These are phyloP conservation scores for Aspergillus cristatus DNA, from an alignment of 495 filamentous ascomycete species.

Conservation along the genomic window DNA sequence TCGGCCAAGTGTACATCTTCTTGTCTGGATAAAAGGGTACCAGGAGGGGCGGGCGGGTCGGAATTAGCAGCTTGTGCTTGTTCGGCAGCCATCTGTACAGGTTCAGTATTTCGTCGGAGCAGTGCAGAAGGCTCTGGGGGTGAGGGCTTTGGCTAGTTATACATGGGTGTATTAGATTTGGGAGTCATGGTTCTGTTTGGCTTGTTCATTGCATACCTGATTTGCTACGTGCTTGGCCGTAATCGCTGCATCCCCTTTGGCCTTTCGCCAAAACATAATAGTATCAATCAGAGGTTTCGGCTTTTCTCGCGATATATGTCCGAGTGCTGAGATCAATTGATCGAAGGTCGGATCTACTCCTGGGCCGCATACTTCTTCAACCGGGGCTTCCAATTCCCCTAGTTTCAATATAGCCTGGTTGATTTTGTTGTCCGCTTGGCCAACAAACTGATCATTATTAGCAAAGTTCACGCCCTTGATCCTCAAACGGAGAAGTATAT, in stretches of 20 bases:
- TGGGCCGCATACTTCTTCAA: slow-evolving; percentile 83
- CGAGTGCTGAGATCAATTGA: slow-evolving; percentile 85
- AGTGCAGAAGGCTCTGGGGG: slow-evolving; percentile 29
- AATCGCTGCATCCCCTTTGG: slow-evolving; percentile 78
- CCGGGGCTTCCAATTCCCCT: slow-evolving; percentile 64
- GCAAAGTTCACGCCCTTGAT: slow-evolving; percentile 1
- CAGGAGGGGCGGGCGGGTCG: slow-evolving; percentile 7
- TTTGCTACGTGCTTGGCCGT: slow-evolving; percentile 51
- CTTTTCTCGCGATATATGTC: slow-evolving; percentile 86
- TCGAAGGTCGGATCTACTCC: slow-evolving; percentile 88
- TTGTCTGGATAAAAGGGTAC: slow-evolving; percentile 45
- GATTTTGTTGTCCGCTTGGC: slow-evolving; percentile 88
- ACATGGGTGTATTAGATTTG: slow-evolving; percentile 5
- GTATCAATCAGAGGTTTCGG: slow-evolving; percentile 94
- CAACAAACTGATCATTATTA: slow-evolving; percentile 41
- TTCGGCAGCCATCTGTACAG: slow-evolving; percentile 27
- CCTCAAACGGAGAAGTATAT: neutral
- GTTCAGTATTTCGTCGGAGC: slow-evolving; percentile 47
- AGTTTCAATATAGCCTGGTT: slow-evolving; percentile 68
- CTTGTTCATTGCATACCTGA: slow-evolving; percentile 35
- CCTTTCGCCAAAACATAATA: slow-evolving; percentile 94
- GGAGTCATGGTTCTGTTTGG: neutral
- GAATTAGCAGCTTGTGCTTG: slow-evolving; percentile 16
- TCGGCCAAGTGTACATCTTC: slow-evolving; percentile 68
- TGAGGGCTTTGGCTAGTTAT: slow-evolving; percentile 17